Evolutionary conservation across 495 filamentous ascomycete genomes (phyloP).

Genomic region (Parathielavia hyrcaniae): DNA sequence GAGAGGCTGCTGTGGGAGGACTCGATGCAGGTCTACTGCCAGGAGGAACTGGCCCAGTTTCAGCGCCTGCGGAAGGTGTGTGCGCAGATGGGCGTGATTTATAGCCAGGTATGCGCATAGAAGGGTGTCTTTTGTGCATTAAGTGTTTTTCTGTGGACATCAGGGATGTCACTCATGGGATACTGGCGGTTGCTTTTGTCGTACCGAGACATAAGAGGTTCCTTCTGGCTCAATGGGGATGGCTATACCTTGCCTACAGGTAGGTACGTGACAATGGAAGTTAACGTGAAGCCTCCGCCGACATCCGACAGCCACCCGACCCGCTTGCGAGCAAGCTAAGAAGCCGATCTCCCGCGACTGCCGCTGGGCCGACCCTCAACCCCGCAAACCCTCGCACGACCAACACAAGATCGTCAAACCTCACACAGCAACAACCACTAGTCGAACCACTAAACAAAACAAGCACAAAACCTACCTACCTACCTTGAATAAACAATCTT

Average conservation of each 20-base stretch:
- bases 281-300: no score
- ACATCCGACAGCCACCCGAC: no score
- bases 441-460: no score
- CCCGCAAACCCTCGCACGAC: neutral
- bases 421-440: no score
- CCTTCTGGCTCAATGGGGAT: neutral
- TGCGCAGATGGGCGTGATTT: conserved; percentile 15
- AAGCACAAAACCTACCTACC: no score
- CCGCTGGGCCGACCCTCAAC: neutral
- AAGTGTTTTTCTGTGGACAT: neutral
- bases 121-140: neutral
- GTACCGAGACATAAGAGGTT: neutral
- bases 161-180: neutral
- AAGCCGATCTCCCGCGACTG: no score
- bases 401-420: no score
- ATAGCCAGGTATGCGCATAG: conserved; percentile 11
- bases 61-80: conserved; percentile 8
- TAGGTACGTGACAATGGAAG: no score
- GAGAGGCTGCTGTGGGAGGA: conserved; percentile 49
- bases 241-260: neutral
- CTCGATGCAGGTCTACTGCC: conserved; percentile 43
- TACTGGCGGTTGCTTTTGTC: neutral
- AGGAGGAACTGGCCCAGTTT: neutral
- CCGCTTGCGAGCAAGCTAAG: no score
- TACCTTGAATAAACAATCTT: no score